These are phyloP conservation scores for Phylloboletellus chloephorus DNA, from an alignment of 1,284 basidiomycete genomes.

Conservation along the genomic window DNA sequence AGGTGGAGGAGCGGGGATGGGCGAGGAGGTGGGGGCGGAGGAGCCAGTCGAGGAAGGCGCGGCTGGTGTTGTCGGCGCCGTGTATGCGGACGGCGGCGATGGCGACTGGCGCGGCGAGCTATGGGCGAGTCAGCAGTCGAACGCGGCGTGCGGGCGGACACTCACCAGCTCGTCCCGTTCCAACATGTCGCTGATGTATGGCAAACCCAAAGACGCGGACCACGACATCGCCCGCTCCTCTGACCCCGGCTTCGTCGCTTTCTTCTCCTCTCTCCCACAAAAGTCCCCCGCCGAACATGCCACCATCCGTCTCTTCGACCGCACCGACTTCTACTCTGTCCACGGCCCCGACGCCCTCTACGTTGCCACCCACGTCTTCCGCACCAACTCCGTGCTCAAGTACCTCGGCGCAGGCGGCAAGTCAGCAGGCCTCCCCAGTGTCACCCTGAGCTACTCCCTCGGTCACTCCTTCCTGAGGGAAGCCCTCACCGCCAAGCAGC, in stretches of 20 bases:
- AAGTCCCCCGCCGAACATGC: constrained; percentile 62
- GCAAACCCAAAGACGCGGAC: constrained; percentile 56
- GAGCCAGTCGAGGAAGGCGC: constrained; percentile 75
- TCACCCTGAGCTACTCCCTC: constrained; percentile 75
- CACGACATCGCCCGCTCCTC: constrained; percentile 47
- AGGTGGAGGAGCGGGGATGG: constrained; percentile 30
- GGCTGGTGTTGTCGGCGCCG: constrained; percentile 70
- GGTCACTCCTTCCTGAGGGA: constrained; percentile 87
- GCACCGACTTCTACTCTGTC: constrained; percentile 82
- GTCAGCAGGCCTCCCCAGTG: constrained; percentile 62
- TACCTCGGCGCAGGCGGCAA: constrained; percentile 65
- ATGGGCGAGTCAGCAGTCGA: too few species aligned
- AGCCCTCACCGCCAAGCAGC: constrained; percentile 84
- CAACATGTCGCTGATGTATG: constrained; percentile 51
- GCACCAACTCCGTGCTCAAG: constrained; percentile 82
- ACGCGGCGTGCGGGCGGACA: too few species aligned
- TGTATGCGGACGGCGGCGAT: constrained; percentile 61
- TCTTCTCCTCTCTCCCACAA: constrained; percentile 61
- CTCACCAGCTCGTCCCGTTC: too few species aligned
- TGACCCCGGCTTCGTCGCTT: constrained; percentile 74
- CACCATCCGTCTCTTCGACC: constrained; percentile 81
- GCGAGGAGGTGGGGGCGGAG: constrained; percentile 51
- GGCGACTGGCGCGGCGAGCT: constrained; percentile 24
- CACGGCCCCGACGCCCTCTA: constrained; percentile 88
- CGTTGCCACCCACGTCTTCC: constrained; percentile 82